These are phyloP conservation scores for Oleoguttula mirabilis DNA, from an alignment of 495 filamentous ascomycete genomes.

Conservation along the genomic window DNA sequence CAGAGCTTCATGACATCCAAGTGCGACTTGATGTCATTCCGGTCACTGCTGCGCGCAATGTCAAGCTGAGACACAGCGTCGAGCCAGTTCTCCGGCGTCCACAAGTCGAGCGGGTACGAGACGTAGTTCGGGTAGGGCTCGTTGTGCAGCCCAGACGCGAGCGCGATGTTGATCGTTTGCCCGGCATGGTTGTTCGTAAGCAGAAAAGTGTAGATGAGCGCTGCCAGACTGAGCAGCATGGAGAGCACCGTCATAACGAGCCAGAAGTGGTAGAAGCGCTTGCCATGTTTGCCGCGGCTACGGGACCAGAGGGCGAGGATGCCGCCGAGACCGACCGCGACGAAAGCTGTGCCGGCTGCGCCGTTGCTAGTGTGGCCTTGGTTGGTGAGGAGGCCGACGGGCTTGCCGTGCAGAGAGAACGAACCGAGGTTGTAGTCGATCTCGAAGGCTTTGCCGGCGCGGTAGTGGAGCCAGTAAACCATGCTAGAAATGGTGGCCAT, in stretches of 20 bases:
- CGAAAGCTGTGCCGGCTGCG: constrained; percentile 15
- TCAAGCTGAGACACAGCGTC: constrained; percentile 37
- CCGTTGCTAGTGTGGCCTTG: constrained; percentile 20
- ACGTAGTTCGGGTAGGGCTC: constrained; percentile 16
- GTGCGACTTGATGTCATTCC: constrained; percentile 32
- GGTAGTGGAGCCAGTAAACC: constrained; percentile 16
- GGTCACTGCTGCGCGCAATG: constrained; percentile 25
- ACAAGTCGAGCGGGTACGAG: constrained; percentile 35
- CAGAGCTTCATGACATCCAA: constrained; percentile 38
- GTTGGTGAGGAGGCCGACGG: constrained; percentile 8
- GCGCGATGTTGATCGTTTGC: constrained; percentile 9
- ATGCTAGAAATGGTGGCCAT: constrained; percentile 5
- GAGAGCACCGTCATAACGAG: constrained; percentile 6
- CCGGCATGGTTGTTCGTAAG: constrained; percentile 5
- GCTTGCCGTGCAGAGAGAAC: constrained; percentile 18
- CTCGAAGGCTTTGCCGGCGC: constrained; percentile 7
- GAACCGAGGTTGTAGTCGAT: constrained; percentile 1
- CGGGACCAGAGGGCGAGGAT: constrained; percentile 11
- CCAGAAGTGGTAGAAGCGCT: background rate
- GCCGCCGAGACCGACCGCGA: constrained; percentile 13
- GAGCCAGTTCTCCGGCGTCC: constrained; percentile 49
- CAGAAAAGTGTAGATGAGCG: constrained; percentile 10
- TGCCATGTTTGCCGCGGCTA: background rate
- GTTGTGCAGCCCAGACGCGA: constrained; percentile 11
- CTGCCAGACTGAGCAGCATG: constrained; percentile 4